Base-by-base conservation (phyloP, 2,329 filamentous ascomycete genomes). In the Cladorrhinum sp. region DNA sequence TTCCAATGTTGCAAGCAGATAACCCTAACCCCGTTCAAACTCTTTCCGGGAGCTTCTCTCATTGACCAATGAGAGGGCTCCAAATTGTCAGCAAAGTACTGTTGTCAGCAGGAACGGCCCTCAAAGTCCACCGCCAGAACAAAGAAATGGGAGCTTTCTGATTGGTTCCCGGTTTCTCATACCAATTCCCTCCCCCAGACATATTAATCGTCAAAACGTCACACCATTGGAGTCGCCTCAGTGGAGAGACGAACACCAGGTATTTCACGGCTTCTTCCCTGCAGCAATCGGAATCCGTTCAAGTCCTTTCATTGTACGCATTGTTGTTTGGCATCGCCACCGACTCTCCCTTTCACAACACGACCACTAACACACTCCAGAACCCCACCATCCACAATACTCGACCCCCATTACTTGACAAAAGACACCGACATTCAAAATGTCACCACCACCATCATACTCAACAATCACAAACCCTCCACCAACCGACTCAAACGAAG, bases 11-110 rank as follows among this genome's bases (percentile, higher is more conserved):
- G 4, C 26, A 36, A 3, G 8, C 9, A 3, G 7, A 5, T 9
- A 55, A 55, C 53, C 53, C 53, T 55, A 55, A 55, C 53, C 53
- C 53, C 12, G 4, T n/a, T n/a, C n/a, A n/a, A 36, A 16, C 9
- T 10, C 12, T 36, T 36, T 7, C 14, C 5, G 7, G n/a, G 23
- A 21, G 2, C 3, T 9, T 10, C 1, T n/a, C 10, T 3, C 10
- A 26, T 28, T 28, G 16, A 33, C 54, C 54, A 57, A 57, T 57
- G 33, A 57, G n/a, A 49, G 39, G 1, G 2, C 20, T 21, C 3
- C 54, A 46, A 24, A 57, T 57, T 57, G 54, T 57, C 54, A 57
- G 54, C 54, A 30, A 51, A 18, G 49, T 51, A 26, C 10, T 24
- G 33, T 48, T 20, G 10, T 21, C 10, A 26, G 36, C 39, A 48